A percentile compares a stretch with the other conserved stretches of the same genome.
Conservation (phyloP, 805 yeast species). For the Ogataea neopini region DNA sequence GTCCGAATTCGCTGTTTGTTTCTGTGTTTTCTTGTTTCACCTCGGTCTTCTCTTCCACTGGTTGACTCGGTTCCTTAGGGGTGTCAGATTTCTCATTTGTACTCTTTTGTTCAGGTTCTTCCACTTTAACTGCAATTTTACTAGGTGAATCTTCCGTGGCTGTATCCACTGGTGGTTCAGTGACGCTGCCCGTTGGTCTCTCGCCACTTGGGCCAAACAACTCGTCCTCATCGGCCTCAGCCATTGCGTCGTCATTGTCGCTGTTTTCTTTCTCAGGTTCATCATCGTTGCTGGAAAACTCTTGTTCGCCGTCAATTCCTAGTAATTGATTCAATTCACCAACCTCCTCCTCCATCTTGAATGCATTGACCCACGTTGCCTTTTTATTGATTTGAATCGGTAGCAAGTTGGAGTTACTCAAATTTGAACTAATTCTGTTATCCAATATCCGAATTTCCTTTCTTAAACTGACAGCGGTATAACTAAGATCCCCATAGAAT, state of each 20-base stretch:
- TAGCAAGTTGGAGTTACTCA: constrained; percentile 42
- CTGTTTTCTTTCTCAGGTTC: constrained; percentile 3
- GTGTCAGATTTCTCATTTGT: not conserved
- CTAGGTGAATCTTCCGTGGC: not conserved
- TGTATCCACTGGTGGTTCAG: not conserved
- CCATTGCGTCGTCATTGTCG: constrained; percentile 1
- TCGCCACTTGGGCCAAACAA: not conserved
- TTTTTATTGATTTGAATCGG: constrained; percentile 71
- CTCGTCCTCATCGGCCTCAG: constrained; percentile 1
- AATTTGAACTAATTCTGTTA: constrained; percentile 48
- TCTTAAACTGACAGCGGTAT: constrained; percentile 59
- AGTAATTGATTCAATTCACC: constrained; percentile 34
- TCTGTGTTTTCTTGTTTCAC: not conserved
- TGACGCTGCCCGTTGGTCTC: too few species aligned
- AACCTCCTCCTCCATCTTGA: constrained; percentile 54
- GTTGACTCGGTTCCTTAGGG: not conserved
- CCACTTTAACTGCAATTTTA: not conserved
- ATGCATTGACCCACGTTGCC: constrained; percentile 65
- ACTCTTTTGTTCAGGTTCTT: not conserved
- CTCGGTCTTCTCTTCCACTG: not conserved
- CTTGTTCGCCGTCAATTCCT: constrained; percentile 7
- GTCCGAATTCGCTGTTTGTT: not conserved
- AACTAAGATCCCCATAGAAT: constrained; percentile 57
- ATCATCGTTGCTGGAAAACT: constrained; percentile 4
- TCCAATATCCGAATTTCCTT: constrained; percentile 68